Evolutionary conservation across 306 rosid genomes (phyloP).

Genomic region (Biancaea sappan): DNA sequence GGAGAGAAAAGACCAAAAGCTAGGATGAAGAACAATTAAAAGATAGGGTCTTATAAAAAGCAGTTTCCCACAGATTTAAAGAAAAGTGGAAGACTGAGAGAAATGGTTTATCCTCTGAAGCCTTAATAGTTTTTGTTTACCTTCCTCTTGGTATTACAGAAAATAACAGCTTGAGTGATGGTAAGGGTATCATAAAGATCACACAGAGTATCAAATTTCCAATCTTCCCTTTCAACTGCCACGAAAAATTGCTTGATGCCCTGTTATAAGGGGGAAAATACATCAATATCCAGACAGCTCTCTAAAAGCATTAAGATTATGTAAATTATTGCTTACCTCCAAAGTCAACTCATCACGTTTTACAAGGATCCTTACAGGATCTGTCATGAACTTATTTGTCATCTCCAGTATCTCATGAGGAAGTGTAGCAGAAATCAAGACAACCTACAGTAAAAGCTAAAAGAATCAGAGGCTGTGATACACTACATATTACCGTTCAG

Average conservation of each 20-base stretch:
- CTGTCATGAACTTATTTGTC: constrained; percentile 97
- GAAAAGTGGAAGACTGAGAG: constrained; percentile 1
- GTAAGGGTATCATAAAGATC: constrained; percentile 99
- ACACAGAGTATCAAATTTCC: constrained; percentile 96
- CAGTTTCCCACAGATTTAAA: not conserved
- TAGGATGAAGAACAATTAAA: constrained; percentile 4
- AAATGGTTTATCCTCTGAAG: not conserved
- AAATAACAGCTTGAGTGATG: constrained; percentile 96
- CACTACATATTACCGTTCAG: constrained; percentile 12
- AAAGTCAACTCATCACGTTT: constrained; percentile 98
- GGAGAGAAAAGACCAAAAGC: not conserved
- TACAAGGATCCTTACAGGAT: constrained; percentile 95
- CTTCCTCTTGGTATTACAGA: constrained; percentile 97
- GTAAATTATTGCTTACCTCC: constrained; percentile 60
- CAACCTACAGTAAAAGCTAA: constrained; percentile 58
- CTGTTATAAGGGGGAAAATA: constrained; percentile 45
- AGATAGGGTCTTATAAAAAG: not conserved
- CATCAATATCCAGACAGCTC: constrained; percentile 30
- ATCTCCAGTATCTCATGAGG: constrained; percentile 99
- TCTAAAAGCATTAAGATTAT: constrained; percentile 6
- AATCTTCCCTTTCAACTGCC: constrained; percentile 95
- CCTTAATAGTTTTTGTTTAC: constrained; percentile 40
- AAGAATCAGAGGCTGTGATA: constrained; percentile 17
- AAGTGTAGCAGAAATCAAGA: constrained; percentile 96
- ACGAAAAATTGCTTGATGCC: constrained; percentile 99